These are phyloP conservation scores for Pouteria glomerata DNA, from an alignment of 148 eudicot genomes.

Conservation along the genomic window DNA sequence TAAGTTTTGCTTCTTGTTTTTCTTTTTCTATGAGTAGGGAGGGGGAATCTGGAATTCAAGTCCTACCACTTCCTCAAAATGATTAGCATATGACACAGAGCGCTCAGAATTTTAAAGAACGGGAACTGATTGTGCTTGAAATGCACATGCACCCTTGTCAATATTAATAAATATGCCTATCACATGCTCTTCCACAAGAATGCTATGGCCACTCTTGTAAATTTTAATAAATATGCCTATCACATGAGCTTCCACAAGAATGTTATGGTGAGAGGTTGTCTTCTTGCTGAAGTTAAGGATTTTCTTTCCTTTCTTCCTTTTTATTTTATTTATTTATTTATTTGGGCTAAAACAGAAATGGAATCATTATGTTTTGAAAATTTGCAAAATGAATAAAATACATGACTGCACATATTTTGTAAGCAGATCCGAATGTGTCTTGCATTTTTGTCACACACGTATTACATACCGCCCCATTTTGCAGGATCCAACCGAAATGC, in stretches of 20 bases:
- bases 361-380: background rate
- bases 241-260: background rate
- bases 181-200: too few species aligned
- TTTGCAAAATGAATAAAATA: background rate
- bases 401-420: background rate
- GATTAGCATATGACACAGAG: background rate
- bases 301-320: background rate
- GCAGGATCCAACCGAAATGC: conserved; percentile 97
- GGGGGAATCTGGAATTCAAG: background rate
- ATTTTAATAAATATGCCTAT: background rate
- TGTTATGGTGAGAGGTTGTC: background rate
- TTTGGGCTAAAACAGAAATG: background rate
- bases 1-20: background rate
- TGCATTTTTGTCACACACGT: background rate
- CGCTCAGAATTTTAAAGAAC: background rate
- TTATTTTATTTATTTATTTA: background rate
- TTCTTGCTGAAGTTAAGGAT: background rate
- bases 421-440: background rate
- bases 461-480: conserved; percentile 88
- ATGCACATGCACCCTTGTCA: background rate
- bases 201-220: background rate
- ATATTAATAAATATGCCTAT: background rate
- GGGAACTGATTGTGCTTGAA: background rate
- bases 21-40: background rate
- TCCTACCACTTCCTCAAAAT: background rate